Evolutionary conservation across 1,139 yeast genomes (phyloP), one percentile per base, ranked within the genome.

Genomic region (Nadsonia commutata): DNA sequence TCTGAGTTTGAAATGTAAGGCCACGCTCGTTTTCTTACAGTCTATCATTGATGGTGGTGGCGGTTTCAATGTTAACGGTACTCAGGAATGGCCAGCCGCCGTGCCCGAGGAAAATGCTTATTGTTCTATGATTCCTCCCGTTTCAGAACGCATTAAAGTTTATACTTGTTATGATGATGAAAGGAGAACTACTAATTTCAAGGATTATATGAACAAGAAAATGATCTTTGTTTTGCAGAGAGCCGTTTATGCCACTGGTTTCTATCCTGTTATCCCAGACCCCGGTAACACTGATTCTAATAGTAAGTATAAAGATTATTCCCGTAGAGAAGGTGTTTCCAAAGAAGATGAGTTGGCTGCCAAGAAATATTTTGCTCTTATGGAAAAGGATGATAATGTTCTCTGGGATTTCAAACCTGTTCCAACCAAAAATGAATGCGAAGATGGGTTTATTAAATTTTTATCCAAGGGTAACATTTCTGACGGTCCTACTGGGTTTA

Each of bases 191-290:
- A 27, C 33, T 9, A 13, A 27, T 16, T 27, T 27, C 16, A 16
- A 27, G 13, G 33, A 27, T 27, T 27, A 16, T 13, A 6, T 8
- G 33, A 19, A 19, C 7, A 36, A 21, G 9, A 19, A 20, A 18
- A 17, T 42, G 19, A 2, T 38, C 8, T 36, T 36, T 2, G 54
- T 54, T 4, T 60, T 63, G 64, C 52, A 54, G 39, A 49, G 53
- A 21, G 60, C 62, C 9, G 52, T 56, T 54, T 60, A 57, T 56
- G 53, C 62, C 3, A 49, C 51, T 6, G 64, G 64, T 3, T 57
- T 60, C 45, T 52, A 54, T 37, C 64, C 64, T 2, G 50, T 51
- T 5, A 56, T 60, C 2, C 11, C 17, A 36, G 33, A 27, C 16
- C 33, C 33, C 16, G n/a, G 33, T 27, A 27, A 27, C 16, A 16